Conservation (phyloP, 2,329 filamentous ascomycete species). For the Thermoascus crustaceus region DNA sequence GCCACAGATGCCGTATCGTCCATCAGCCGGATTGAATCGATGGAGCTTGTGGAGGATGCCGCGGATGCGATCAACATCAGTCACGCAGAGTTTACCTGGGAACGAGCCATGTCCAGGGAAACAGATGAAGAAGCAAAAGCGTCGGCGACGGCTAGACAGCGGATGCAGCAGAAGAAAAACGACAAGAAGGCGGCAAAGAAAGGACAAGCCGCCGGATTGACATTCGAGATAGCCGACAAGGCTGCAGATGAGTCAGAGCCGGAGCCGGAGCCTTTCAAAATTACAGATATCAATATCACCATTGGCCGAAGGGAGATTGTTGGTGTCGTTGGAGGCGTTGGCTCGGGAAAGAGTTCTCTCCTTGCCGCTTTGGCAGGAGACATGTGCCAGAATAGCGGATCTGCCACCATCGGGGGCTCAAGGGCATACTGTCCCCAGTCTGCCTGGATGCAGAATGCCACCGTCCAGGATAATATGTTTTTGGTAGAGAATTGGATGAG, state of each 20-base stretch:
- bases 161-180: conserved; percentile 5
- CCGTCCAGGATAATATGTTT: conserved; percentile 73
- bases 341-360: conserved; percentile 67
- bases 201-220: no score
- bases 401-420: not conserved
- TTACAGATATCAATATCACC: conserved; percentile 22
- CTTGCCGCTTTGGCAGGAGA: conserved; percentile 67
- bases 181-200: conserved; percentile 5
- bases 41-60: conserved; percentile 72
- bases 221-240: no score
- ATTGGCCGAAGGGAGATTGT: conserved; percentile 22
- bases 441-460: conserved; percentile 83
- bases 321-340: conserved; percentile 29
- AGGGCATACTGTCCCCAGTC: conserved; percentile 61
- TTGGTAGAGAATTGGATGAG: conserved; percentile 52
- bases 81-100: conserved; percentile 77
- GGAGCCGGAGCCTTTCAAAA: conserved; percentile 22
- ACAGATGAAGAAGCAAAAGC: conserved; percentile 7
- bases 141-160: not conserved
- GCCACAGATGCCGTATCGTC: conserved; percentile 80
- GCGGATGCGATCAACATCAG: conserved; percentile 59
- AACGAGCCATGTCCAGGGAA: conserved; percentile 42
- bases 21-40: conserved; percentile 73
- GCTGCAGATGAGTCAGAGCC: conserved; percentile 1
- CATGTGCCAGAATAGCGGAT: conserved; percentile 42